Evolutionary conservation across 2,329 filamentous ascomycete species (phyloP), one percentile per base, ranked within the genome.

Genomic region (Aspergillus fijiensis): DNA sequence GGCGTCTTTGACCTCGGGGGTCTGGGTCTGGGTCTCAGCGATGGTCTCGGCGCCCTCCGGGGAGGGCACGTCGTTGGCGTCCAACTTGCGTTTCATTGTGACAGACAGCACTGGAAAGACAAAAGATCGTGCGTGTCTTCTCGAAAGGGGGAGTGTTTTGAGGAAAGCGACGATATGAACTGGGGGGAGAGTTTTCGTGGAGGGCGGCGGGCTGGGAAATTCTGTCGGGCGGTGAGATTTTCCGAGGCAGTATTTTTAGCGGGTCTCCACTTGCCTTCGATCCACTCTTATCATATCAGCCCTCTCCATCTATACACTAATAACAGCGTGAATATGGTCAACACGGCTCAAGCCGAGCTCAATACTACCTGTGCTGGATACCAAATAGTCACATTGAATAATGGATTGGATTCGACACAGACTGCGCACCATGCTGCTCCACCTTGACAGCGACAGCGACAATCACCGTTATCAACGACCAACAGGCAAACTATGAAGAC

Each of bases 1-100:
- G 55, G 79, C 73, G 21, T 81, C 72, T 59, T 65, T 54, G n/a
- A 57, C 29, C 35, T 65, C 56, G 21, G 65, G 67, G 54, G 60
- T 68, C 65, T 70, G 72, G 11, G 60, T 68, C 65, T 70, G 67
- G 54, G 60, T 68, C 65, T 70, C 72, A 11, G 27, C 0, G 27
- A 67, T 66, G 11, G 47, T 55, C n/a, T 67, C 69, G 7, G 60
- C 51, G 9, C 69, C 64, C 60, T 77, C 72, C 4, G 76, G 66
- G 1, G 75, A 76, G 2, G 80, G 80, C 1, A 80, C 74, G 66
- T 80, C 77, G 55, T 81, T 79, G 25, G 73, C 75, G 63, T 82
- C 79, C 19, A 82, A 72, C 67, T 82, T 82, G 58, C 80, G 76
- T 70, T 82, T 82, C 80, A 82, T 82, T 49, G 57, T 72, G 35